Evolutionary conservation across 768 basidiomycete species (phyloP), one percentile per base, ranked within the genome.

Genomic region (Boletus pseudopeckii): DNA sequence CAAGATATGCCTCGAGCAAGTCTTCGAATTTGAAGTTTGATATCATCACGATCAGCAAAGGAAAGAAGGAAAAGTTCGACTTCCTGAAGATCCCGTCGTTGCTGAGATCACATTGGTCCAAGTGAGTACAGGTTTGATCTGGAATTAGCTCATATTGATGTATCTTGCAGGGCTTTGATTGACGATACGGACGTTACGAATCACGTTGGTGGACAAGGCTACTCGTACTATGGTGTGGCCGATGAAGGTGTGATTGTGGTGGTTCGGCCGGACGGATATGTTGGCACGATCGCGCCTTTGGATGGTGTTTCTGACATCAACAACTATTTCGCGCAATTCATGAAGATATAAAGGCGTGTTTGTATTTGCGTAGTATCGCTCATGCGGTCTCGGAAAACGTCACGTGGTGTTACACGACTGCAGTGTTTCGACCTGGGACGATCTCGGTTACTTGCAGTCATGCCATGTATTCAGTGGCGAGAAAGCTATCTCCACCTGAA

Each of bases 231-330:
- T 57, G 85, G 85, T 0, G 62, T 74, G 9, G 50, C 51, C 1
- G 50, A 62, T 8, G 55, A 65, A 41, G 70, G 70, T n/a, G 65
- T 57, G 6, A 48, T 71, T 17, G 61, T 66, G 38, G 64, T 60
- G 3, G 70, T 71, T 32, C 68, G 70, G 24, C 68, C 68, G 9
- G 70, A 69, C 30, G 86, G 86, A 15, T 86, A 86, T 52, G 76
- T 89, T 30, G 83, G 81, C 4, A 74, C 72, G 59, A 71, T 88
- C 32, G 75, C 75, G 2, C 78, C 85, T 0, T 67, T 87, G 39
- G 63, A 73, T 28, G 57, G 74, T 9, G 48, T 62, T 22, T 62
- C 68, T 13, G 62, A 61, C 1, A 49, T 87, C 34, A 65, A 74
- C 30, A 38, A 39, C 1, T 87, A 86, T 66, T 84, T 88, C 48